phyloP scores from a whole-genome alignment of 805 yeast species.

The Saturnispora hagleri region DNA sequence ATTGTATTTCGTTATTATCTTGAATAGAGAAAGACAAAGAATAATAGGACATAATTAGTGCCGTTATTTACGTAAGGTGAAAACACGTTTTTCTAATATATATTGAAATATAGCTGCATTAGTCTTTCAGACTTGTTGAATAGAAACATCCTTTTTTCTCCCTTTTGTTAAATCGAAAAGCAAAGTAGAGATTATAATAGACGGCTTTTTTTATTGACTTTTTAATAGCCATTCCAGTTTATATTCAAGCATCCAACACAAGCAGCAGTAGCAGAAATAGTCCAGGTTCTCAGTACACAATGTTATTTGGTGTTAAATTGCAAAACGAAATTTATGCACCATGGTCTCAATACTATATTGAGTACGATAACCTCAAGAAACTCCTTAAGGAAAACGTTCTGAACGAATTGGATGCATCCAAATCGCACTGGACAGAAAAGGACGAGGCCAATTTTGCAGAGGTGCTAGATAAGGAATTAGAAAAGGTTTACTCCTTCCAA shows the following conservation, averaged over 20 bases:
- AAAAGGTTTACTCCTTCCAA: conserved; percentile 71
- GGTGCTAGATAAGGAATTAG: conserved; percentile 58
- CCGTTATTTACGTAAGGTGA: background rate
- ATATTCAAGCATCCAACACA: background rate
- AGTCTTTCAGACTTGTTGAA: background rate
- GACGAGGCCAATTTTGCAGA: conserved; percentile 66
- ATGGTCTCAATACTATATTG: conserved; percentile 70
- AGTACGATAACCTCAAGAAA: conserved; percentile 57
- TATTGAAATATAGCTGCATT: background rate
- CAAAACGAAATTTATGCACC: conserved; percentile 78
- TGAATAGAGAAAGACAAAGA: background rate
- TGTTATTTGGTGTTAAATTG: conserved; percentile 83
- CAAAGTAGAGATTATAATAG: background rate
- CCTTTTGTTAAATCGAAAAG: background rate
- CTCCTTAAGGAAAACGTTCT: conserved; percentile 57
- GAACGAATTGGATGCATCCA: conserved; percentile 12
- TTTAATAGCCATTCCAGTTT: background rate
- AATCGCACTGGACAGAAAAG: conserved; percentile 48
- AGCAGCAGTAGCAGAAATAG: background rate
- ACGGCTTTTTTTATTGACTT: background rate
- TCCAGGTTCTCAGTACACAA: conserved; percentile 19
- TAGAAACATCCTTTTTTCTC: background rate
- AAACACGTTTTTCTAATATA: background rate
- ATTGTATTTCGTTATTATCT: background rate
- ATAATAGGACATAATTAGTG: background rate